These are phyloP conservation scores for Pichia insulana DNA, from an alignment of 805 yeast species.

Conservation along the genomic window DNA sequence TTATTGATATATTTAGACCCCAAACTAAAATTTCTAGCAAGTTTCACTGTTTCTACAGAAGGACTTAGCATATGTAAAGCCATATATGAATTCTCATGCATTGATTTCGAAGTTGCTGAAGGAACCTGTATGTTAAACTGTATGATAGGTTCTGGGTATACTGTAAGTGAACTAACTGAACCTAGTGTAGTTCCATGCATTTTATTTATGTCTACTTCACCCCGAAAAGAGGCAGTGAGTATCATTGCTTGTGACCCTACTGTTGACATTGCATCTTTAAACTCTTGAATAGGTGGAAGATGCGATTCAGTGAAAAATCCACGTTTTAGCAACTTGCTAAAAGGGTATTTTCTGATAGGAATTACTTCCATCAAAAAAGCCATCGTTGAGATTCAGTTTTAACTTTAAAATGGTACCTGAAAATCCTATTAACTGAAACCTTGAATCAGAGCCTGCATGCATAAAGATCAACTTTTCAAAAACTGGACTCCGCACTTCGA, in stretches of 20 bases:
- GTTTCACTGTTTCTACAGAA: conserved; percentile 37
- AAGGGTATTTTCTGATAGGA: not conserved
- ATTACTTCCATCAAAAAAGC: too few relatives aligned
- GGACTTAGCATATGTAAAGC: conserved; percentile 77
- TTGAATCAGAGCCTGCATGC: too few relatives aligned
- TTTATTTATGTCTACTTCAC: conserved; percentile 15
- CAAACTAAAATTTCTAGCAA: conserved; percentile 58
- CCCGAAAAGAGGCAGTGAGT: conserved; percentile 39
- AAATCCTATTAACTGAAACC: too few relatives aligned
- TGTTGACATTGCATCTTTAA: conserved; percentile 28
- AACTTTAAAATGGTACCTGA: too few relatives aligned
- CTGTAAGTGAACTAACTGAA: conserved; percentile 74
- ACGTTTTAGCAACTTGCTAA: conserved; percentile 1
- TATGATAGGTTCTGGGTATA: conserved; percentile 66
- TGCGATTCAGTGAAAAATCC: conserved; percentile 13
- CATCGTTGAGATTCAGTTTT: too few relatives aligned
- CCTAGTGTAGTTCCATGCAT: conserved; percentile 78
- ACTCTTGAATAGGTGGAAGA: conserved; percentile 20
- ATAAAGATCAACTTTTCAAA: too few relatives aligned
- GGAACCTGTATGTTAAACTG: conserved; percentile 87
- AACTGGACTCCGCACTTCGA: too few relatives aligned
- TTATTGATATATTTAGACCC: conserved; percentile 44
- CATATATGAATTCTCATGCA: conserved; percentile 49
- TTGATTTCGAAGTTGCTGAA: conserved; percentile 61
- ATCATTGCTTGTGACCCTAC: conserved; percentile 44